Evolutionary conservation across 495 filamentous ascomycete genomes (phyloP).

Genomic region (Tuber borchii): DNA sequence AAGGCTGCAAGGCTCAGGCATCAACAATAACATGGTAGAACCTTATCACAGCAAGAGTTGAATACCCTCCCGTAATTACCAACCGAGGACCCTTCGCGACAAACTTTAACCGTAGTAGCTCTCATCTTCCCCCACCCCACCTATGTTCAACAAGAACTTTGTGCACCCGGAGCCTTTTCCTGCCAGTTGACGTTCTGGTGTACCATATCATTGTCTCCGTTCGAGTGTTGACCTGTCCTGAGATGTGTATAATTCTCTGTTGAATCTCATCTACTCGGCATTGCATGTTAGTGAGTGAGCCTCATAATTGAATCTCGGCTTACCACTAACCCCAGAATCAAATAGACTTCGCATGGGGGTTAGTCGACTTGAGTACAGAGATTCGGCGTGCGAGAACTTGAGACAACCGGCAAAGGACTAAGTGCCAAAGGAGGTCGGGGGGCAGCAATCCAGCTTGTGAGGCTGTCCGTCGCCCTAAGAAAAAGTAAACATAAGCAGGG

Average conservation of each 20-base stretch:
- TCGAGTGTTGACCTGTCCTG: neutral
- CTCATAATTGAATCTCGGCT: neutral
- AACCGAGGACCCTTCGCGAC: neutral
- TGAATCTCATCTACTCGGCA: neutral
- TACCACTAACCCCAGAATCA: neutral
- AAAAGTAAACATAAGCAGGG: too few relatives aligned
- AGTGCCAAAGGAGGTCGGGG: too few relatives aligned
- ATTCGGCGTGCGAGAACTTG: too few relatives aligned
- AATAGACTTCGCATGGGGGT: too few relatives aligned
- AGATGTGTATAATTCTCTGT: neutral
- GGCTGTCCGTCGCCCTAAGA: too few relatives aligned
- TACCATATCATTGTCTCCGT: neutral
- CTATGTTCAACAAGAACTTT: neutral
- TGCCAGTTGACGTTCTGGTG: neutral
- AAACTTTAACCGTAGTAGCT: neutral
- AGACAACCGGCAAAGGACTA: too few relatives aligned
- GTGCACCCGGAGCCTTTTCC: neutral
- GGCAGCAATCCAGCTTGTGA: too few relatives aligned
- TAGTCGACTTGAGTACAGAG: too few relatives aligned
- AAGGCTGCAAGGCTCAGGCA: neutral
- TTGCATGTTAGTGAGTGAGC: neutral
- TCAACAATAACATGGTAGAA: neutral
- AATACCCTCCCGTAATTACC: neutral
- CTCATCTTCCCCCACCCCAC: neutral
- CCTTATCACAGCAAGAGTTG: neutral